A percentile compares a stretch with the other conserved stretches of the same genome.
phyloP scores from a whole-genome alignment of 805 yeast species.

The Wickerhamomyces pijperi region DNA sequence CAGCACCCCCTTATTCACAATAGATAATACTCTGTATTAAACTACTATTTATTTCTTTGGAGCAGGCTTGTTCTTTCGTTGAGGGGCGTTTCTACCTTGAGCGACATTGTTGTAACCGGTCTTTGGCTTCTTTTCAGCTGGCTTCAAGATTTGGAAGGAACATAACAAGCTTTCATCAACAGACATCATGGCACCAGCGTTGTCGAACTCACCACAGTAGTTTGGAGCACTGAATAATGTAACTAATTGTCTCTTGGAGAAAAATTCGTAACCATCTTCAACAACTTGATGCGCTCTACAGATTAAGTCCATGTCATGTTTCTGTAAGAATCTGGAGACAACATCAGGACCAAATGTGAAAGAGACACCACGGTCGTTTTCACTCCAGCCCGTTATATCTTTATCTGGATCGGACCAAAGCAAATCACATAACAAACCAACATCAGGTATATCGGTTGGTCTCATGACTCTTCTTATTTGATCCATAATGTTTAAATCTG shows the following conservation, averaged over 20 bases:
- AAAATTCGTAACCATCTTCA: slow-evolving; percentile 97
- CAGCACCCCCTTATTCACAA: not conserved
- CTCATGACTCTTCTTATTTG: slow-evolving; percentile 98
- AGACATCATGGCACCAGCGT: slow-evolving; percentile 99
- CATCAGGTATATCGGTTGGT: slow-evolving; percentile 98
- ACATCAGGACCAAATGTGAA: slow-evolving; percentile 99
- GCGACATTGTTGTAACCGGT: slow-evolving; percentile 30
- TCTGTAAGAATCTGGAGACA: slow-evolving; percentile 88
- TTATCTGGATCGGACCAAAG: slow-evolving; percentile 99
- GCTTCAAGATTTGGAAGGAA: slow-evolving; percentile 93
- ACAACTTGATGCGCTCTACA: slow-evolving; percentile 99
- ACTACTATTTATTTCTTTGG: slow-evolving; percentile 25
- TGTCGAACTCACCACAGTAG: slow-evolving; percentile 97
- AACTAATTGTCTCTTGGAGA: slow-evolving; percentile 90
- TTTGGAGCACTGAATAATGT: slow-evolving; percentile 95
- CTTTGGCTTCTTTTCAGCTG: slow-evolving; percentile 92
- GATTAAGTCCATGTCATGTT: slow-evolving; percentile 95
- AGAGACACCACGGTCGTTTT: slow-evolving; percentile 97
- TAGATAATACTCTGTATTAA: not conserved
- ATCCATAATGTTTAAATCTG: slow-evolving; percentile 96
- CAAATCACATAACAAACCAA: slow-evolving; percentile 89
- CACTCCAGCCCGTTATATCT: slow-evolving; percentile 97
- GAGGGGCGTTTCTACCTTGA: slow-evolving; percentile 41
- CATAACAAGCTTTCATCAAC: slow-evolving; percentile 94
- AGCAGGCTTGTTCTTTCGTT: slow-evolving; percentile 47